A percentile compares a stretch with the other conserved stretches of the same genome.
Conservation (phyloP, 257 asterid genomes). For the Linaria vulgaris region DNA sequence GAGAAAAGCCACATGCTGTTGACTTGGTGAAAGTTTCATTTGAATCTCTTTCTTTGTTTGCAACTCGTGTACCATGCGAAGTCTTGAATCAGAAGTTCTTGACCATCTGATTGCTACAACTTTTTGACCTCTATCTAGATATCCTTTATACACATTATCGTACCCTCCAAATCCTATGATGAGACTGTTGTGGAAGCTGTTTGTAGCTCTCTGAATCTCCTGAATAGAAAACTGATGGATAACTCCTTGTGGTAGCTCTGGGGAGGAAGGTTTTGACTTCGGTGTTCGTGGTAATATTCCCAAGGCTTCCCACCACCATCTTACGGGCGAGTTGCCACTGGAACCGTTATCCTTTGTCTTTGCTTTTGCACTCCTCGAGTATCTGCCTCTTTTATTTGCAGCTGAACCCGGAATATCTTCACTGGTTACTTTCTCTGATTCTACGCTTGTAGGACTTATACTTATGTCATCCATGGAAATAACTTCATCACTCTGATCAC, state of each 20-base stretch:
- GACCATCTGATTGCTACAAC: conserved; percentile 54
- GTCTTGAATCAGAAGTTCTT: conserved; percentile 41
- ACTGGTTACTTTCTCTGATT: conserved; percentile 31
- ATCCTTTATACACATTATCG: conserved; percentile 49
- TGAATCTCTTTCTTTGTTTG: conserved; percentile 46
- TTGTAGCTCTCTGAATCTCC: conserved; percentile 58
- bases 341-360: conserved; percentile 38
- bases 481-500: conserved; percentile 52
- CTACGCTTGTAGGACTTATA: conserved; percentile 30
- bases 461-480: conserved; percentile 43
- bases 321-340: conserved; percentile 17
- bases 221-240: conserved; percentile 42
- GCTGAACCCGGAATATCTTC: conserved; percentile 33
- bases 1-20: conserved; percentile 43
- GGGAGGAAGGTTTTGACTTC: conserved; percentile 36
- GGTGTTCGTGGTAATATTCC: conserved; percentile 49
- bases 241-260: conserved; percentile 26
- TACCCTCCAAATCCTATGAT: conserved; percentile 52
- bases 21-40: conserved; percentile 32
- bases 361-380: conserved; percentile 28
- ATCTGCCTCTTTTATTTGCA: conserved; percentile 31
- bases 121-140: conserved; percentile 35
- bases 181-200: conserved; percentile 47
- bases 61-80: conserved; percentile 46
- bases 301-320: conserved; percentile 59